Evolutionary conservation across 108 stramenopile species (phyloP), one percentile per base, ranked within the genome.

Genomic region (Cyclotella distinguenda): DNA sequence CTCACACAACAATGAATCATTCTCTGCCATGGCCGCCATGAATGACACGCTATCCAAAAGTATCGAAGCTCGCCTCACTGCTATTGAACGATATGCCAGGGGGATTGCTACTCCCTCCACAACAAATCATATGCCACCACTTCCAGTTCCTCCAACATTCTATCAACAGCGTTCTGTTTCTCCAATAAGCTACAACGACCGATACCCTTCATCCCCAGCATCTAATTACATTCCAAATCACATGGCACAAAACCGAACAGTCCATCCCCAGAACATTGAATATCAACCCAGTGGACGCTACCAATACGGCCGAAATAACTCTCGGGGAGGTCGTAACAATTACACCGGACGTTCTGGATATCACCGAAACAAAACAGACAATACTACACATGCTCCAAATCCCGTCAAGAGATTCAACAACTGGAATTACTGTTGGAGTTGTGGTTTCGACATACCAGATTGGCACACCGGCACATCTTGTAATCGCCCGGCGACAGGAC

Each of bases 351-450:
- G 6, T 13, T 6, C 25, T 5, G 32, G 35, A 18, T 55, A 15
- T 35, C 34, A 55, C 11, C 32, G 36, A 3, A 5, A 19, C 5
- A 3, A 19, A 19, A 6, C 6, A 8, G 50, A 5, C 19, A 51
- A 51, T n/a, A n/a, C n/a, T 15, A 22, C 23, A 31, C 6, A 4
- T 2, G 36, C 34, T 6, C 16, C 25, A 1, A 59, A 59, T 12
- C 1, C 1, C 1, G n/a, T 13, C 3, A 59, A 59, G 18, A 28
- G 13, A 9, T 27, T 11, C 42, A 26, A 25, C 16, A 42, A 59
- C 13, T 59, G 58, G 58, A 59, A 59, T 26, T 59, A 59, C 34
- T 55, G 54, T 19, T 55, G 54, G 54, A 55, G 23, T 1, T 27
- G 22, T 22, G 54, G 54, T 8, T 43, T 19, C 44, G 58, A 43